A percentile compares a stretch with the other conserved stretches of the same genome.
phyloP scores from a whole-genome alignment of 306 rosid genomes.

The Acacia confusa region DNA sequence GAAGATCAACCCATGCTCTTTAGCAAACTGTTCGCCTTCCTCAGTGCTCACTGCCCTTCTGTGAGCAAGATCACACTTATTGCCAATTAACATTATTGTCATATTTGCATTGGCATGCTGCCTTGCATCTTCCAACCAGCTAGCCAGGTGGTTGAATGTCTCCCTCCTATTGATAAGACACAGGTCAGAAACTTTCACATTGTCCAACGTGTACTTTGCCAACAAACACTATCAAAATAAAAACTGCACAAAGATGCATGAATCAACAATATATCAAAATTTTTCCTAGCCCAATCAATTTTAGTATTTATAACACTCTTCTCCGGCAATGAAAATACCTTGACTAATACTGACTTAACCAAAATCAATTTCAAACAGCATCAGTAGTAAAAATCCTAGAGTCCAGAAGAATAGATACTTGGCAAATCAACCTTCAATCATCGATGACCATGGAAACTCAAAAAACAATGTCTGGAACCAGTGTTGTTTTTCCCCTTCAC shows the following conservation, averaged over 20 bases:
- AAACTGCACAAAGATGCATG: background rate
- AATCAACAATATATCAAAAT: background rate
- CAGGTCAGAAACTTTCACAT: conserved; percentile 17
- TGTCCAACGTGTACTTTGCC: background rate
- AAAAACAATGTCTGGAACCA: background rate
- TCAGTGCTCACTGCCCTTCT: conserved; percentile 99
- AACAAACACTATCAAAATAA: background rate
- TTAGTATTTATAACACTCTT: conserved; percentile 1
- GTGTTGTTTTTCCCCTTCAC: background rate
- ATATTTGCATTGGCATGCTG: conserved; percentile 99
- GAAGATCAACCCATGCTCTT: conserved; percentile 91
- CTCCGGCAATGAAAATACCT: background rate
- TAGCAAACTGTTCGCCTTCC: conserved; percentile 98
- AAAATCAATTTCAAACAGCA: background rate
- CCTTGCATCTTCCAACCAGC: conserved; percentile 99
- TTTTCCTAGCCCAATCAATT: conserved; percentile 5
- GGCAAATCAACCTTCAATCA: background rate
- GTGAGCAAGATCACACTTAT: conserved; percentile 94
- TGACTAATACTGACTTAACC: background rate
- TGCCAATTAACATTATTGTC: conserved; percentile 95
- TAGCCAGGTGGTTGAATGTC: conserved; percentile 96
- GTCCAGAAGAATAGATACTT: background rate
- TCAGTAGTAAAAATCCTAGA: background rate
- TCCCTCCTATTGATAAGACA: conserved; percentile 70
- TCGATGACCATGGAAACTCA: background rate